Base-by-base conservation (phyloP, 2,329 filamentous ascomycete genomes). In the Sclerotinia subarctica region DNA sequence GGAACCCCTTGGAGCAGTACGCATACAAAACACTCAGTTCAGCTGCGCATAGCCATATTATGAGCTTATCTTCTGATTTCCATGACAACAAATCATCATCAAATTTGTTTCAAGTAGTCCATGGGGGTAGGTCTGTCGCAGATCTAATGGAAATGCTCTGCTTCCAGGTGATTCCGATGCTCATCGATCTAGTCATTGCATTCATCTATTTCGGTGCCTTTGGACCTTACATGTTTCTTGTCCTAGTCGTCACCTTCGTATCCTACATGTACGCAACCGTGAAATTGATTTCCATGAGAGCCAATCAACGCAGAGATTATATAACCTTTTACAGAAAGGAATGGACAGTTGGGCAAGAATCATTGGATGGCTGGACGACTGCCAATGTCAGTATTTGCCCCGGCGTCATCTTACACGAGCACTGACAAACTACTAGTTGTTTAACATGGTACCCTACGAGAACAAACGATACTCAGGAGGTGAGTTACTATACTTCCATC, bases 21-120 rank as follows among this genome's bases (percentile, higher is more conserved):
- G 83, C 85, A 0, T 86, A 88, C 70, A 81, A 83, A 59, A 81
- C 82, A 24, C 82, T 92, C 58, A 85, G 83, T 15, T 84, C 84
- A 1, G 82, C 86, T 2, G 85, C 88, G 0, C 92, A 90, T 75
- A 82, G 84, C 68, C 88, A 92, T 68, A 83, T 92, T 46, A 87
- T 92, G 83, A 81, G 80, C n/a, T 80, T 91, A 0, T 89, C 87
- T 0, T 89, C 89, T 79, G 88, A 91, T 70, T 92, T 91, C 66
- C 89, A 92, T 74, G 86, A 86, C 24, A 83, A 84, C 62, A 89
- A 89, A 71, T 83, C 85, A 66, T 88, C 86, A 1, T 88, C 86
- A 1, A 86, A 90, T 70, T 80, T 92, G 0, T 85, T 88, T 76
- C 85, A 86, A 70, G 84, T 87, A 3, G 83, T 91, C n/a, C 82